These are phyloP conservation scores for Sugiyamaella pinicola DNA, from an alignment of 1,139 yeast genomes.

Conservation along the genomic window DNA sequence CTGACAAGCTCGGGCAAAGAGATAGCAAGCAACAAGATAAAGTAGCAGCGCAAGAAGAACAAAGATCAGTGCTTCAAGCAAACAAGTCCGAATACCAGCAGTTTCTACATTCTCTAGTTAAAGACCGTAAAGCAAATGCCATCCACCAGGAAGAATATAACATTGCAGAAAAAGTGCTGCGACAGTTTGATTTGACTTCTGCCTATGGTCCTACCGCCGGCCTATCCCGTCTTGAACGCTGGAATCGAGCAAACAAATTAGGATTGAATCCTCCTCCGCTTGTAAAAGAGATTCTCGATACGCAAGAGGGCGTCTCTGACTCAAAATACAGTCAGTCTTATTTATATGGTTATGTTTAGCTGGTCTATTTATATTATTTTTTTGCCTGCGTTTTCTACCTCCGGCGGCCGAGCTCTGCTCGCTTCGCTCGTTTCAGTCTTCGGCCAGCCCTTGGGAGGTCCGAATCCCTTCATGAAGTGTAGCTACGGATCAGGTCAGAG, in stretches of 20 bases:
- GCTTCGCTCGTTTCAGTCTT: too few relatives aligned
- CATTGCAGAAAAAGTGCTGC: conserved; percentile 40
- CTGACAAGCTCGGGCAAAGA: too few relatives aligned
- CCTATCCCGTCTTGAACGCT: conserved; percentile 50
- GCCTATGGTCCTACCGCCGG: conserved; percentile 47
- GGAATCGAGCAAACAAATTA: conserved; percentile 89
- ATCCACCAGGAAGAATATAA: conserved; percentile 39
- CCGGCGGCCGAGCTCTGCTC: neutral
- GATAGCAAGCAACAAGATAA: conserved; percentile 6
- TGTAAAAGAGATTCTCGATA: conserved; percentile 37
- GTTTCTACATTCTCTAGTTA: conserved; percentile 21
- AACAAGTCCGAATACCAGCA: conserved; percentile 13
- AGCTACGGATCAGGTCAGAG: too few relatives aligned
- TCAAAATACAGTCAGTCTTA: conserved; percentile 30
- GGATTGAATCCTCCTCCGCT: conserved; percentile 52
- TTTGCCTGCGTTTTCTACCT: neutral
- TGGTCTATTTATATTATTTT: neutral
- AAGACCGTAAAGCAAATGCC: conserved; percentile 21
- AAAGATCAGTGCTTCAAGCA: conserved; percentile 7
- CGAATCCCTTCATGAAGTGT: too few relatives aligned
- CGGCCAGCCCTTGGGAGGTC: too few relatives aligned
- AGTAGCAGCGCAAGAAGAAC: neutral
- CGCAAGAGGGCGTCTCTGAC: conserved; percentile 30
- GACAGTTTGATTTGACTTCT: conserved; percentile 42
- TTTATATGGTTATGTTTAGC: conserved; percentile 29